Conservation (phyloP, 345 rosid species). For the Melastoma malabathricum region DNA sequence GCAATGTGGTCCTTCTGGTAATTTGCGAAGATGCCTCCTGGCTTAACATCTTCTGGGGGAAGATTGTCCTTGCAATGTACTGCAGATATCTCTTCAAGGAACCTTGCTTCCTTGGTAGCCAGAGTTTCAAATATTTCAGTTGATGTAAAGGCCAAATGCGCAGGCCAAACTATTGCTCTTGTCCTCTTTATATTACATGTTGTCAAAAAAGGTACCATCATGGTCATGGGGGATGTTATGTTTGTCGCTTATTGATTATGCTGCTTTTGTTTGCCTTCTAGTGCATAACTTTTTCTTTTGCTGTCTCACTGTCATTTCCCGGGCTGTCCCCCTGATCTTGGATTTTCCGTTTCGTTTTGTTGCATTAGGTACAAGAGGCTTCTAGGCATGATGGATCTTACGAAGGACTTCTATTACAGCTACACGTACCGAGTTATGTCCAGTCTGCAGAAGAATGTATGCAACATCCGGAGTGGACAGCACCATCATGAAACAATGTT, state of each 20-base stretch:
- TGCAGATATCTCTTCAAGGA: too few relatives aligned
- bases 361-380: slow-evolving; percentile 93
- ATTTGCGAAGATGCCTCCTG: too few relatives aligned
- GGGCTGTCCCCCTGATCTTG: slow-evolving; percentile 12
- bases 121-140: slow-evolving; percentile 16
- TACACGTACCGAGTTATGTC: slow-evolving; percentile 77
- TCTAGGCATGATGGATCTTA: slow-evolving; percentile 78
- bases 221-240: slow-evolving; percentile 30
- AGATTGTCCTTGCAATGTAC: too few relatives aligned
- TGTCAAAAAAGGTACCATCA: slow-evolving; percentile 57
- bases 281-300: neutral
- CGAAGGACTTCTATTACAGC: slow-evolving; percentile 97
- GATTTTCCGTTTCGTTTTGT: slow-evolving; percentile 18
- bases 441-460: slow-evolving; percentile 72
- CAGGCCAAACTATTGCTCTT: slow-evolving; percentile 58
- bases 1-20: too few relatives aligned
- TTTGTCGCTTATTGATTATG: slow-evolving; percentile 14
- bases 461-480: slow-evolving; percentile 27
- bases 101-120: too few relatives aligned
- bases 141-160: slow-evolving; percentile 28
- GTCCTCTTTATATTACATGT: slow-evolving; percentile 37
- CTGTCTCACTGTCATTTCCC: neutral
- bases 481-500: slow-evolving; percentile 64
- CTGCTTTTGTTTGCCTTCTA: neutral
- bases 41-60: too few relatives aligned